Evolutionary conservation across 768 basidiomycete species (phyloP), one percentile per base, ranked within the genome.

Genomic region (Russula emetica): DNA sequence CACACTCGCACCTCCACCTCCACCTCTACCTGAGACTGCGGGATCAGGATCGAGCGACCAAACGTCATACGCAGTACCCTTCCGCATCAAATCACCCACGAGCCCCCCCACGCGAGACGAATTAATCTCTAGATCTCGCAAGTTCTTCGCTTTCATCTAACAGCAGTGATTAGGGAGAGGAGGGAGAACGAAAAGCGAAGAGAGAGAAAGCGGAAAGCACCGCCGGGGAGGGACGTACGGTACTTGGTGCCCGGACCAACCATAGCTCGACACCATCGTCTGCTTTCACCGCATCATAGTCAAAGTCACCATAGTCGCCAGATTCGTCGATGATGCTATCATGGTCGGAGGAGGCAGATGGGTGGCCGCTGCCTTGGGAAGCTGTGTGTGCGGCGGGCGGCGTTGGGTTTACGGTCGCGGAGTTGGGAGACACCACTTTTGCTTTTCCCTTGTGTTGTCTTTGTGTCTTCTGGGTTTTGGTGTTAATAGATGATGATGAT

Each of bases 191-290:
- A 51, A 22, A 14, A 6, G 16, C 8, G 28, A 36, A 11, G 38
- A 9, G 11, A 9, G 45, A n/a, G 11, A 2, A 5, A 26, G 32
- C 9, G 9, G 11, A 5, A 40, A 40, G 38, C 38, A 16, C 16
- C 3, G 36, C 6, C 40, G 3, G 18, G 20, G 2, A 16, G 40
- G 40, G 40, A 56, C 68, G 66, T 40, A 69, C 68, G 0, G 34
- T 20, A 9, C 18, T 44, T n/a, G 66, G 68, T 10, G 51, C 66
- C 3, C 68, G 66, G 11, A 69, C 52, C 9, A 69, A 56, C 68
- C 68, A 69, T n/a, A 69, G 66, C 62, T 69, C 68, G 0, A 60
- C 66, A 22, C 54, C 60, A 1, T 63, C 66, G n/a, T 61, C 66
- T 18, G 55, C 62, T 13, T 59, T 62, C 24, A 69, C 50, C 20